These are phyloP conservation scores for Coelastrella sp. DNA, from an alignment of 139 green algal species.

Conservation along the genomic window DNA sequence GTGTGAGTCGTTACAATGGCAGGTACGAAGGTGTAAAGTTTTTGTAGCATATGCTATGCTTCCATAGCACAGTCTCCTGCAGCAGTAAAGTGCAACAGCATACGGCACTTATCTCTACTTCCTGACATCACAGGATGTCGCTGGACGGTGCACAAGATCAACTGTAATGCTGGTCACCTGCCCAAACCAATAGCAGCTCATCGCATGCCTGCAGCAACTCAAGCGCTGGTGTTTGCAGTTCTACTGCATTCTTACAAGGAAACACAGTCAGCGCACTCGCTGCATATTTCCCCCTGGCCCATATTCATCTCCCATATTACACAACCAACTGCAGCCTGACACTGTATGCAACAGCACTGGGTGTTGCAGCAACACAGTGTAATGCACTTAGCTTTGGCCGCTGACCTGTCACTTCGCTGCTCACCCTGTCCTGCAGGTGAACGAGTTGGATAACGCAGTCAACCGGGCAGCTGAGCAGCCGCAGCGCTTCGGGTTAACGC, in stretches of 20 bases:
- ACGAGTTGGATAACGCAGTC: constrained; percentile 84
- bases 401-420: too few species aligned
- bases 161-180: too few species aligned
- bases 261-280: neutral
- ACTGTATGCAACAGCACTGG: neutral
- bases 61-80: too few species aligned
- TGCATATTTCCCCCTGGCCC: neutral
- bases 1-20: constrained; percentile 61
- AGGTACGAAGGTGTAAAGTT: constrained; percentile 50
- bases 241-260: neutral
- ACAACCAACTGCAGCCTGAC: neutral
- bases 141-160: too few species aligned
- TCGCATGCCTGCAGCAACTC: neutral
- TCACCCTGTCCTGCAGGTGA: constrained; percentile 62
- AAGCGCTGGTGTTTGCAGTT: neutral
- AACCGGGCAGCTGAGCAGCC: constrained; percentile 83
- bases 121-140: too few species aligned
- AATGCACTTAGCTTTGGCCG: too few species aligned
- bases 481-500: constrained; percentile 79
- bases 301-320: neutral
- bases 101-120: too few species aligned
- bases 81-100: too few species aligned
- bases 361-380: too few species aligned
- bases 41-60: neutral
- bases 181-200: too few species aligned